Conservation (phyloP, 257 asterid species). For the Eustoma russellianum region DNA sequence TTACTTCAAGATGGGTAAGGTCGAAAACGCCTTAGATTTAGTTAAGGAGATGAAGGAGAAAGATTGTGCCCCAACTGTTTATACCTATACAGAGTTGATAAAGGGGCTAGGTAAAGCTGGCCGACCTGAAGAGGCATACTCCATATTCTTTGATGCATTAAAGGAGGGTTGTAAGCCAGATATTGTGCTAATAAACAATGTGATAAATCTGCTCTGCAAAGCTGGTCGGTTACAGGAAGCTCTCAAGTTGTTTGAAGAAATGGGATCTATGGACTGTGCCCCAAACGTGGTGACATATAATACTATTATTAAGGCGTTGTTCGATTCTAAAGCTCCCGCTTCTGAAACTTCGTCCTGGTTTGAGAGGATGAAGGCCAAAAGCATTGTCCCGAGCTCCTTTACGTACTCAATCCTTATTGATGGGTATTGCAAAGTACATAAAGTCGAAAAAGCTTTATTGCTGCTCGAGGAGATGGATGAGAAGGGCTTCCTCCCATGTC, state of each 20-base stretch:
- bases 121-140: conserved; percentile 65
- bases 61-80: conserved; percentile 64
- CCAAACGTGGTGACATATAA: conserved; percentile 86
- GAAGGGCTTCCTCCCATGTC: conserved; percentile 88
- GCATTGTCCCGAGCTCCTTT: conserved; percentile 61
- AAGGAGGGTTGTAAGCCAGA: conserved; percentile 75
- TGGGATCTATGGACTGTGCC: conserved; percentile 58
- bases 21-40: conserved; percentile 54
- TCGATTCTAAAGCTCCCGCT: conserved; percentile 52
- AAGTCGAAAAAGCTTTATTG: conserved; percentile 59
- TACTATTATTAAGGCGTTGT: conserved; percentile 65
- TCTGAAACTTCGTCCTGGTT: conserved; percentile 57
- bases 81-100: conserved; percentile 73
- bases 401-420: conserved; percentile 82
- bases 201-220: conserved; percentile 61
- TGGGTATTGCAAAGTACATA: conserved; percentile 75
- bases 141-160: conserved; percentile 46
- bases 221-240: conserved; percentile 59
- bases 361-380: conserved; percentile 50
- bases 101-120: conserved; percentile 77
- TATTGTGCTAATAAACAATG: conserved; percentile 70
- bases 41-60: conserved; percentile 59
- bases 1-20: conserved; percentile 50
- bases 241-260: conserved; percentile 58
- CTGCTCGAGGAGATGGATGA: conserved; percentile 97